Evolutionary conservation across 1,284 basidiomycete genomes (phyloP).

Genomic region (Tilletiaria anomala): DNA sequence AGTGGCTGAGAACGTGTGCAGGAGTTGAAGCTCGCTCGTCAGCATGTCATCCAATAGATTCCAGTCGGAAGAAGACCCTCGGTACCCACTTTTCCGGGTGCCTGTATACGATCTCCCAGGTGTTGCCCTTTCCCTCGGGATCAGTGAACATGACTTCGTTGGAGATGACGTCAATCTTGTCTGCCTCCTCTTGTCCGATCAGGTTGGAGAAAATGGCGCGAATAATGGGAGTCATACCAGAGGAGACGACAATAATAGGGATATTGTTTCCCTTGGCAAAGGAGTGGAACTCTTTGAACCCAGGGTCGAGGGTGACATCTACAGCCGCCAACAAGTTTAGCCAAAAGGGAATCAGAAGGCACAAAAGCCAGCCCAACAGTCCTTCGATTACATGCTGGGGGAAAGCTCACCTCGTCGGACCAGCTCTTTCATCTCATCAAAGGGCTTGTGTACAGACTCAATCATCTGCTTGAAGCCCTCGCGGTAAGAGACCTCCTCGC

Average conservation of each 20-base stretch:
- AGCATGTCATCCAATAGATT: too few species aligned
- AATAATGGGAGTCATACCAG: conserved; percentile 38
- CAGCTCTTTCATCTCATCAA: conserved; percentile 33
- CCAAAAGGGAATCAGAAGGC: too few species aligned
- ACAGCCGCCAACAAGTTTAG: too few species aligned
- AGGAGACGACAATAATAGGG: conserved; percentile 37
- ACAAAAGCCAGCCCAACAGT: too few species aligned
- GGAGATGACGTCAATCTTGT: conserved; percentile 35
- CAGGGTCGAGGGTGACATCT: conserved; percentile 37
- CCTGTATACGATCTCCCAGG: conserved; percentile 37
- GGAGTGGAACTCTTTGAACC: conserved; percentile 38
- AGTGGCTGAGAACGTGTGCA: conserved; percentile 13
- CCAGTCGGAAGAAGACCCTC: too few species aligned
- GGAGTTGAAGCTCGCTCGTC: not conserved
- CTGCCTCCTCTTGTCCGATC: conserved; percentile 36
- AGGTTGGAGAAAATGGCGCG: conserved; percentile 36
- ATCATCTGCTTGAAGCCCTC: conserved; percentile 38
- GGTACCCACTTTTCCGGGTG: conserved; percentile 30
- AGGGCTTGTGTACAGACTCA: conserved; percentile 31
- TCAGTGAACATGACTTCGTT: conserved; percentile 39
- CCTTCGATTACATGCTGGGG: too few species aligned
- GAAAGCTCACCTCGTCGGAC: conserved; percentile 22
- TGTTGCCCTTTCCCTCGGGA: conserved; percentile 27
- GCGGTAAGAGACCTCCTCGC: conserved; percentile 31
- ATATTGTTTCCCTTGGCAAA: conserved; percentile 35